Conservation (phyloP, 2,329 filamentous ascomycete species). For the Penicillium janthinellum region DNA sequence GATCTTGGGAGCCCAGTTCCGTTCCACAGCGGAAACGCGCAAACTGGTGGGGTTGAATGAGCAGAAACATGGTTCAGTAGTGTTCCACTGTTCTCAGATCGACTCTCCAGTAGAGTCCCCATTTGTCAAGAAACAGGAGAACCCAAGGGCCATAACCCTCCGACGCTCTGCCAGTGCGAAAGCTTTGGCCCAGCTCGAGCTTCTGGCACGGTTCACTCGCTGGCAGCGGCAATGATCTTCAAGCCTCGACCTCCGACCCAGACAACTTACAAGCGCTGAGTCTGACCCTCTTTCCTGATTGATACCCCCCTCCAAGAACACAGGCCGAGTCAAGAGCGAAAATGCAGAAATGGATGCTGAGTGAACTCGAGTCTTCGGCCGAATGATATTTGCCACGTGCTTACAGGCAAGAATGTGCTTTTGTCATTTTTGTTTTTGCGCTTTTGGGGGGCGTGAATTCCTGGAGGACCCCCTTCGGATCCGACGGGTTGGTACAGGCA, state of each 20-base stretch:
- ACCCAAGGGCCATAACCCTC: too few relatives aligned
- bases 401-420: not conserved
- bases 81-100: too few relatives aligned
- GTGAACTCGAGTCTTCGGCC: conserved; percentile 1
- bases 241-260: not conserved
- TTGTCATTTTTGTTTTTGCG: not conserved
- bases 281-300: not conserved
- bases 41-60: conserved; percentile 25
- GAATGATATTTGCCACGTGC: conserved; percentile 12
- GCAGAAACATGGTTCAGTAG: not conserved
- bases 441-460: not conserved
- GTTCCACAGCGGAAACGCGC: conserved; percentile 20
- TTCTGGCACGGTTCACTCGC: conserved; percentile 8
- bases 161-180: too few relatives aligned
- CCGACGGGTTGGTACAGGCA: not conserved
- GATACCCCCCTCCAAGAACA: not conserved
- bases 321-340: not conserved
- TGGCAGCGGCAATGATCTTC: conserved; percentile 18
- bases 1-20: conserved; percentile 17
- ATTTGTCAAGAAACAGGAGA: too few relatives aligned
- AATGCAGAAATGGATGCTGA: too few relatives aligned
- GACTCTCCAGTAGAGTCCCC: too few relatives aligned
- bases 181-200: not conserved
- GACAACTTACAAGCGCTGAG: too few relatives aligned
- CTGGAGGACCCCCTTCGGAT: not conserved